Conservation (phyloP, 345 rosid species). For the Gynandropsis gynandra region DNA sequence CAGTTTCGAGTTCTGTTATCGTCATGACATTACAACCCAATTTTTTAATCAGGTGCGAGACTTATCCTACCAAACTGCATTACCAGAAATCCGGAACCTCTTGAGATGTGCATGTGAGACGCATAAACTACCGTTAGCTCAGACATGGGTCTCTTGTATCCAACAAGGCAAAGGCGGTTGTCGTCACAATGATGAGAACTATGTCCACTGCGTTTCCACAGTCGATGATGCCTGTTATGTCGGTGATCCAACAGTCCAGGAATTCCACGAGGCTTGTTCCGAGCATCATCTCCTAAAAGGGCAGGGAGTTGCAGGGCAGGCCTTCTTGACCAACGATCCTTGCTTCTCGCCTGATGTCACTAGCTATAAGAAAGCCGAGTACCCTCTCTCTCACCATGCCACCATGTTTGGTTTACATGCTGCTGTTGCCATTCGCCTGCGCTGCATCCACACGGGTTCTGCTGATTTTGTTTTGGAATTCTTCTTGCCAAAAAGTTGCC, state of each 20-base stretch:
- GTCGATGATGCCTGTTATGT: conserved; percentile 67
- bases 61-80: conserved; percentile 53
- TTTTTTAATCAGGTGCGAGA: conserved; percentile 39
- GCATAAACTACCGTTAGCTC: conserved; percentile 74
- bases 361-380: conserved; percentile 46
- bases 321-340: conserved; percentile 82
- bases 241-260: conserved; percentile 43
- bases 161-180: conserved; percentile 79
- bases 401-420: conserved; percentile 67
- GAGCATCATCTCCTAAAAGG: conserved; percentile 93
- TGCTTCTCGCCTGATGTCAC: conserved; percentile 76
- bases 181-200: conserved; percentile 72
- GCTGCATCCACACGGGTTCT: conserved; percentile 55
- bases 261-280: conserved; percentile 86
- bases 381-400: conserved; percentile 97
- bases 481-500: conserved; percentile 73
- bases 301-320: conserved; percentile 80
- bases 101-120: conserved; percentile 70
- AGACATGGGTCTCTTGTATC: conserved; percentile 71
- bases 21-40: conserved; percentile 13
- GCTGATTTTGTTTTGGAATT: conserved; percentile 87
- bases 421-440: conserved; percentile 77
- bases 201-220: conserved; percentile 63
- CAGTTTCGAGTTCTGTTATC: conserved; percentile 6
- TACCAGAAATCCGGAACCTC: conserved; percentile 71